Evolutionary conservation across 192 early-diverging fungal species (phyloP).

Genomic region (Coemansia erecta): DNA sequence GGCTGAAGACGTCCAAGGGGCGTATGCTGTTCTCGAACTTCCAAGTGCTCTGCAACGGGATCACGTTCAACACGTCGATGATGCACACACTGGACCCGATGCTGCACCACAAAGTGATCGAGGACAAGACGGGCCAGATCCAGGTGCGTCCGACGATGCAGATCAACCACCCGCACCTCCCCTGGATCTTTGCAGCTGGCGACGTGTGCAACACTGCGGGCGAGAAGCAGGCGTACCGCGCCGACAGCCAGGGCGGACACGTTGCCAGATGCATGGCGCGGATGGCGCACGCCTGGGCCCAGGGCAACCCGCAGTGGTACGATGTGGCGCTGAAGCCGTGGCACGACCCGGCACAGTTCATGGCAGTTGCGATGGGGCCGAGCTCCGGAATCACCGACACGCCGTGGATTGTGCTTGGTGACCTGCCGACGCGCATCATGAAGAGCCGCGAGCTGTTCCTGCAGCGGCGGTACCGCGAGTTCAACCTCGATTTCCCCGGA

Average conservation of each 20-base stretch:
- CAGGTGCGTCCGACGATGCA: constrained; percentile 72
- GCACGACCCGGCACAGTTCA: constrained; percentile 53
- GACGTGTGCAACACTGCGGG: constrained; percentile 57
- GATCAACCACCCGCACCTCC: constrained; percentile 60
- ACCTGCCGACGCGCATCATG: constrained; percentile 49
- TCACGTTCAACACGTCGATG: constrained; percentile 65
- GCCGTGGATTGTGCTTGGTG: constrained; percentile 54
- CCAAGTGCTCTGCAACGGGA: constrained; percentile 74
- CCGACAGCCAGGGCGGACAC: constrained; percentile 48
- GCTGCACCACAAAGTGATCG: constrained; percentile 47
- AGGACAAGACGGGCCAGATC: constrained; percentile 59
- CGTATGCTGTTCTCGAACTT: constrained; percentile 45
- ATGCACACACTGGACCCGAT: constrained; percentile 56
- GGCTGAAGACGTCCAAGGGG: constrained; percentile 51
- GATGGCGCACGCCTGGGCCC: constrained; percentile 48
- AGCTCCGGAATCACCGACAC: constrained; percentile 47
- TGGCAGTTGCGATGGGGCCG: constrained; percentile 48
- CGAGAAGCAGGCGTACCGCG: constrained; percentile 52
- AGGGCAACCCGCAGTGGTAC: constrained; percentile 42
- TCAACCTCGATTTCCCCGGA: constrained; percentile 47
- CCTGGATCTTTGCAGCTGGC: constrained; percentile 74
- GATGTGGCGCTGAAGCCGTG: constrained; percentile 47
- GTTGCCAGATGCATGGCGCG: constrained; percentile 49
- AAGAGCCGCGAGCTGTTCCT: constrained; percentile 55
- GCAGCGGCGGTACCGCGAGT: constrained; percentile 50